Percentiles rank a stretch among this genome's conserved stretches.
Evolutionary conservation across 352 stramenopile species (phyloP).

Genomic region (Phytophthora fragariaefolia): DNA sequence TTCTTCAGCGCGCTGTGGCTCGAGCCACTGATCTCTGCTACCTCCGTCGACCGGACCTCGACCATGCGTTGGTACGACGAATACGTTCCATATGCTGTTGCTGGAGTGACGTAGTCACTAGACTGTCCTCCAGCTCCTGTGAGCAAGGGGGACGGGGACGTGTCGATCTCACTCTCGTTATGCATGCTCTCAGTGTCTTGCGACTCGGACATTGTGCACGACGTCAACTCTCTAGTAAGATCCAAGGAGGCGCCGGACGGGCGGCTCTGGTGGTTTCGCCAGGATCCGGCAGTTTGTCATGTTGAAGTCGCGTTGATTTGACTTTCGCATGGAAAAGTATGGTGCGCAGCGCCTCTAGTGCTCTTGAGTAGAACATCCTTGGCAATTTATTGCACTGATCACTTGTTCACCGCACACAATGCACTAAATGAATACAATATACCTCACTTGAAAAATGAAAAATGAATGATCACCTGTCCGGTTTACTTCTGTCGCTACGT

Average conservation of each 20-base stretch:
- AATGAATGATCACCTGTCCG: too few species aligned
- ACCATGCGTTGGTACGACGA: conserved; percentile 29
- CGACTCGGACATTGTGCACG: conserved; percentile 22
- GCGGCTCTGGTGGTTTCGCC: conserved; percentile 14
- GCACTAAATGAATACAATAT: too few species aligned
- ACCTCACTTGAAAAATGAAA: too few species aligned
- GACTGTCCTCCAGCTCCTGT: conserved; percentile 1
- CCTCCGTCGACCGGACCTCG: conserved; percentile 24
- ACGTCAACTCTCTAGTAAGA: neutral
- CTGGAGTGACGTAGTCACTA: conserved; percentile 24
- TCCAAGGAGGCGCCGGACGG: neutral
- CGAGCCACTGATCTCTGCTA: conserved; percentile 11
- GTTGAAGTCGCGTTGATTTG: conserved; percentile 12
- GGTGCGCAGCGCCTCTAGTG: too few species aligned
- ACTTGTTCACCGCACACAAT: too few species aligned
- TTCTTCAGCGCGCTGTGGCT: conserved; percentile 30
- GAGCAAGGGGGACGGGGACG: conserved; percentile 28
- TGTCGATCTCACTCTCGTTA: conserved; percentile 13
- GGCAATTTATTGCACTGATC: too few species aligned
- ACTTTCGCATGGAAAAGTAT: too few species aligned
- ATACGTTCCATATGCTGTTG: conserved; percentile 38
- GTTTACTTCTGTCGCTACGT: too few species aligned
- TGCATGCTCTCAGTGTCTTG: conserved; percentile 19
- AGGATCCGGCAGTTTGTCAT: conserved; percentile 17
- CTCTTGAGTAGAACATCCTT: too few species aligned